Evolutionary conservation across 2,329 filamentous ascomycete genomes (phyloP).

Genomic region (Ceratocystis variospora): DNA sequence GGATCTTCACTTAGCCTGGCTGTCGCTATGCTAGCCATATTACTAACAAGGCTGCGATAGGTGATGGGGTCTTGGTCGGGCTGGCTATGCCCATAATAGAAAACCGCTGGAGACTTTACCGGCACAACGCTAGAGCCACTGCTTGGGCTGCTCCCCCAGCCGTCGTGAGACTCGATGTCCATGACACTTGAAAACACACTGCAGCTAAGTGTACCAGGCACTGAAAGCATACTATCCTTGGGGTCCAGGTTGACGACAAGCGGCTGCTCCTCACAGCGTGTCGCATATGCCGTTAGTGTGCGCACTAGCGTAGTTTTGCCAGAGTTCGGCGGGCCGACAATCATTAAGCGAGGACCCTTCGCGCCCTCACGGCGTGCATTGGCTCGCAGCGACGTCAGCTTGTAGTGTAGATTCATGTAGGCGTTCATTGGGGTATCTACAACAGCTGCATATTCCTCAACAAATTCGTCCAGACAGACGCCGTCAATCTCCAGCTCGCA

Average conservation of each 20-base stretch:
- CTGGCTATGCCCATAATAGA: slow-evolving; percentile 65
- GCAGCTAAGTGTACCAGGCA: slow-evolving; percentile 72
- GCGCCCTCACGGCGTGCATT: slow-evolving; percentile 36
- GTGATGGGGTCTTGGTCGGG: slow-evolving; percentile 59
- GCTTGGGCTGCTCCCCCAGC: slow-evolving; percentile 81
- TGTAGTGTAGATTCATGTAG: slow-evolving; percentile 77
- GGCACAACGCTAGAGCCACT: slow-evolving; percentile 78
- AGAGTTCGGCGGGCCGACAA: slow-evolving; percentile 62
- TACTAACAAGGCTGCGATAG: slow-evolving; percentile 60
- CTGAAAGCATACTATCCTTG: slow-evolving; percentile 59
- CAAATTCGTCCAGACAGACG: slow-evolving; percentile 37
- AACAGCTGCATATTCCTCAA: slow-evolving; percentile 50
- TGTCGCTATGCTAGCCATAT: slow-evolving; percentile 65
- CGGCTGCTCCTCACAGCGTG: slow-evolving; percentile 58
- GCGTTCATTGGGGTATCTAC: slow-evolving; percentile 71
- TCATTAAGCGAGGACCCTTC: slow-evolving; percentile 66
- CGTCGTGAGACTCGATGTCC: slow-evolving; percentile 64
- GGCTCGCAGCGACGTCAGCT: slow-evolving; percentile 59
- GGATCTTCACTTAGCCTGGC: slow-evolving; percentile 64
- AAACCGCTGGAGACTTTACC: slow-evolving; percentile 82
- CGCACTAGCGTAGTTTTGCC: slow-evolving; percentile 76
- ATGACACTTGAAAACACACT: slow-evolving; percentile 77
- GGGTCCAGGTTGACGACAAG: slow-evolving; percentile 77
- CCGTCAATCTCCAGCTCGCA: slow-evolving; percentile 70
- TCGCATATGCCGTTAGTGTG: slow-evolving; percentile 66